Conservation (phyloP, 805 yeast genomes). For the Candida pseudoglaebosa region DNA sequence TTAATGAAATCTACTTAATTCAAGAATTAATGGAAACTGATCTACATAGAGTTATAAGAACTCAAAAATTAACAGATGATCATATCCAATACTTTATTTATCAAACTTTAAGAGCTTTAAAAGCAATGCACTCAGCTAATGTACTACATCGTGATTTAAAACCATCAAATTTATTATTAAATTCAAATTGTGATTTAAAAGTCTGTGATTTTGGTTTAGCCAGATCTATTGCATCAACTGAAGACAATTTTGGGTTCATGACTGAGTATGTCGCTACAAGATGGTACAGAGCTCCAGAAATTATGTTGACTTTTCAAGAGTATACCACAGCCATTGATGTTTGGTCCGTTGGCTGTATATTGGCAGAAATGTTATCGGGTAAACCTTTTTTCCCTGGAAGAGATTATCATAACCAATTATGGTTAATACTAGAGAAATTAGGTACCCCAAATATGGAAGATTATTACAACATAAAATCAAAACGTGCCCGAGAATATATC, state of each 20-base stretch:
- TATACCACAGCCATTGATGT: conserved; percentile 94
- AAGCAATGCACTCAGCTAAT: conserved; percentile 89
- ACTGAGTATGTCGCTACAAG: conserved; percentile 97
- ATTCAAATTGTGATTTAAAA: conserved; percentile 90
- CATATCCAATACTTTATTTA: conserved; percentile 92
- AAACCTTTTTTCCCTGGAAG: conserved; percentile 90
- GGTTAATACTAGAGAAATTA: conserved; percentile 75
- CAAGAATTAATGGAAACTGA: conserved; percentile 90
- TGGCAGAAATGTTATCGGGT: conserved; percentile 85
- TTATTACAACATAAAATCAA: conserved; percentile 67
- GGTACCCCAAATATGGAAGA: conserved; percentile 88
- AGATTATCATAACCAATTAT: conserved; percentile 88
- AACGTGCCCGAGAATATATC: conserved; percentile 86
- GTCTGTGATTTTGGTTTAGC: conserved; percentile 95
- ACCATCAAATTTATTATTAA: conserved; percentile 81
- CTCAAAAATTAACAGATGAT: conserved; percentile 83
- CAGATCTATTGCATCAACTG: conserved; percentile 55
- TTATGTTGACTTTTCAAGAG: conserved; percentile 90
- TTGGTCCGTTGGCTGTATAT: conserved; percentile 95
- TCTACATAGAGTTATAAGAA: conserved; percentile 72
- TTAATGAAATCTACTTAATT: conserved; percentile 83
- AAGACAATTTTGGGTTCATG: conserved; percentile 75
- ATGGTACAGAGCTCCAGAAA: conserved; percentile 98
- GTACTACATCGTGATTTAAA: conserved; percentile 91
- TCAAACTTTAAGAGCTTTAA: conserved; percentile 85